These are phyloP conservation scores for Bimuria novae-zelandiae DNA, from an alignment of 2,329 filamentous ascomycete genomes.

Conservation along the genomic window DNA sequence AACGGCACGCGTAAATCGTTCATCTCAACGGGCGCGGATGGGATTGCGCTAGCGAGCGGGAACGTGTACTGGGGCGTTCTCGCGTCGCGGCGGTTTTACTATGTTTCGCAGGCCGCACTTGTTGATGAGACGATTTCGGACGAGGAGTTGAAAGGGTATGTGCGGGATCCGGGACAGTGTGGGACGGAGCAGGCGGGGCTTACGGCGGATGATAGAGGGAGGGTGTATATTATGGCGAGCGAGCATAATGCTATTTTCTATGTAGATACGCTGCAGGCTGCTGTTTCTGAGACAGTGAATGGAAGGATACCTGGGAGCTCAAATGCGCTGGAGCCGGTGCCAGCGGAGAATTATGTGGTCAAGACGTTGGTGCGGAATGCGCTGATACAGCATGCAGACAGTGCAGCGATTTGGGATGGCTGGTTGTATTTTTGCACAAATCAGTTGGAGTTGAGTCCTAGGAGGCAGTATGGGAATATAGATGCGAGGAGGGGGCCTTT, in stretches of 20 bases:
- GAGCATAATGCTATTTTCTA: slow-evolving; percentile 54
- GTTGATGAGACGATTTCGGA: slow-evolving; percentile 41
- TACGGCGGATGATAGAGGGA: slow-evolving; percentile 48
- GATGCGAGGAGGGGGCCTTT: slow-evolving; percentile 47
- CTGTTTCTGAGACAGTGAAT: slow-evolving; percentile 44
- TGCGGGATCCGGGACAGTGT: slow-evolving; percentile 47
- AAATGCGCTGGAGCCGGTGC: slow-evolving; percentile 29
- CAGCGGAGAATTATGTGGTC: slow-evolving; percentile 46
- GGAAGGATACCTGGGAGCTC: slow-evolving; percentile 36
- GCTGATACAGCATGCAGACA: slow-evolving; percentile 51
- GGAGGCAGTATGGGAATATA: slow-evolving; percentile 46
- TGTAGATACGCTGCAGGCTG: slow-evolving; percentile 45
- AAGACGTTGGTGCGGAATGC: slow-evolving; percentile 47
- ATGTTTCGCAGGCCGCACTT: slow-evolving; percentile 42
- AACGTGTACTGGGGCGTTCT: slow-evolving; percentile 52
- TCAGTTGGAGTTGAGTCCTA: slow-evolving; percentile 45
- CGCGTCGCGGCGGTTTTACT: slow-evolving; percentile 49
- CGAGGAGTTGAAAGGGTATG: slow-evolving; percentile 41
- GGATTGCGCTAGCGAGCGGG: slow-evolving; percentile 48
- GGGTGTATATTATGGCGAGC: slow-evolving; percentile 48
- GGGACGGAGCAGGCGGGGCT: slow-evolving; percentile 50
- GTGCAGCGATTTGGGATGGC: slow-evolving; percentile 47
- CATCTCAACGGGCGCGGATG: slow-evolving; percentile 40
- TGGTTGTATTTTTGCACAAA: slow-evolving; percentile 52
- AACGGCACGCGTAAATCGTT: slow-evolving; percentile 42